Conservation (phyloP, 2,329 filamentous ascomycete genomes). For the Penicillium sp. region DNA sequence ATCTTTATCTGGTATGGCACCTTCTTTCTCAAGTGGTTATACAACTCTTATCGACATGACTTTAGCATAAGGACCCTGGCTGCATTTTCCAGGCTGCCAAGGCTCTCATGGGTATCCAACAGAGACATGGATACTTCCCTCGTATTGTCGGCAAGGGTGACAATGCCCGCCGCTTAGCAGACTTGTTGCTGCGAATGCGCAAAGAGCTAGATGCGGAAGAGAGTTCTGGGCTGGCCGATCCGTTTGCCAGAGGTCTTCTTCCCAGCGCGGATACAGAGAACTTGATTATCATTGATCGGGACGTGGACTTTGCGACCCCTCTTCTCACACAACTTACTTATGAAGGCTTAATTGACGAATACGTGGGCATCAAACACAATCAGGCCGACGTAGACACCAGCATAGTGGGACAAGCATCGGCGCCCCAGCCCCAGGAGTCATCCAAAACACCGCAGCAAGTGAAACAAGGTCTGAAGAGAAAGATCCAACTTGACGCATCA, state of each 20-base stretch:
- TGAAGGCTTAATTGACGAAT: slow-evolving; percentile 91
- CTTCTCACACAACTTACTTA: slow-evolving; percentile 95
- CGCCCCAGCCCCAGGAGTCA: slow-evolving; percentile 58
- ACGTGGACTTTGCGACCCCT: slow-evolving; percentile 89
- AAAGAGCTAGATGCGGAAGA: slow-evolving; percentile 86
- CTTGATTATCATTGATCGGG: slow-evolving; percentile 90
- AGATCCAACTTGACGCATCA: slow-evolving; percentile 83
- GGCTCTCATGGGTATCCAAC: slow-evolving; percentile 91
- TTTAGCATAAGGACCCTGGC: slow-evolving; percentile 78
- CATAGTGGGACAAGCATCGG: slow-evolving; percentile 71
- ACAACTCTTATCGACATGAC: neutral
- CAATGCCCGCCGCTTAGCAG: slow-evolving; percentile 83
- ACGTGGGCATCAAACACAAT: slow-evolving; percentile 88
- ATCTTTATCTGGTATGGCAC: slow-evolving; percentile 72
- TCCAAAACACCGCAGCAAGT: slow-evolving; percentile 49
- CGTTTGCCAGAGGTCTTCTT: slow-evolving; percentile 65
- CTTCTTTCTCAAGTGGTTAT: neutral
- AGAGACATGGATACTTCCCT: slow-evolving; percentile 89
- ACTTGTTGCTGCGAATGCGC: slow-evolving; percentile 86
- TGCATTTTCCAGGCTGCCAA: slow-evolving; percentile 86
- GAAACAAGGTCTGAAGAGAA: slow-evolving; percentile 74
- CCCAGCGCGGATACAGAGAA: slow-evolving; percentile 88
- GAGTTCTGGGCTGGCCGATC: slow-evolving; percentile 58
- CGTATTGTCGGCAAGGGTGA: slow-evolving; percentile 95
- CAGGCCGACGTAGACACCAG: slow-evolving; percentile 91